Evolutionary conservation across 108 stramenopile genomes (phyloP), one percentile per base, ranked within the genome.

Genomic region (Nitzschia putrida): DNA sequence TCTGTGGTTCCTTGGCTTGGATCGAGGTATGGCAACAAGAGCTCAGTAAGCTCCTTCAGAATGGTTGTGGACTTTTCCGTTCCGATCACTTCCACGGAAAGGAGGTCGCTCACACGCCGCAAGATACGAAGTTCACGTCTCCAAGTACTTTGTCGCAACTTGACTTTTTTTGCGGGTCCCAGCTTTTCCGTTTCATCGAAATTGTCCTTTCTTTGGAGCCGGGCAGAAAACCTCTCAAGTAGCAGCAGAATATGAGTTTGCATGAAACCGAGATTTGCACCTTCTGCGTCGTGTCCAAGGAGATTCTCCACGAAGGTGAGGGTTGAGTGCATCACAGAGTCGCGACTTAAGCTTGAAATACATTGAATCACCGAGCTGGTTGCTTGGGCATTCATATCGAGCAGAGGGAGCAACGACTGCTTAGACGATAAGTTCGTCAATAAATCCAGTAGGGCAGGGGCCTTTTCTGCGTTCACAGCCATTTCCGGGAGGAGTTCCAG

Each of bases 271-370:
- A 43, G 54, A 47, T 20, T 16, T n/a, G 25, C 37, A 24, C 39
- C 53, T 13, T 71, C 59, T 47, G 56, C 78, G 44, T 57, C 37
- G 12, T 70, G 69, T 29, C 63, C 65, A 1, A 92, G 66, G 3
- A 94, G 75, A 79, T 89, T 88, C 53, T 83, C 88, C 21, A 92
- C 77, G 49, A 90, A 74, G 49, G 75, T 68, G 13, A 94, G 69
- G 16, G 82, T 57, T 14, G 53, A 51, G 43, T 80, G 69, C 64
- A 90, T 73, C 8, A 88, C 88, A 64, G 85, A 71, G 13, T 41
- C 60, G 7, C 61, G 47, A 49, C 81, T 88, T 59, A 86, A 68
- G 37, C 44, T 65, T 11, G 78, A 61, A 40, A 94, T 82, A 54
- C 89, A 94, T 60, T 82, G 70, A 20, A 91, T 75, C 14, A 90